Percentiles rank a stretch among this genome's conserved stretches.
These are phyloP conservation scores for Eragrostis nindensis DNA, from an alignment of 176 grass and related monocot species.

Conservation along the genomic window DNA sequence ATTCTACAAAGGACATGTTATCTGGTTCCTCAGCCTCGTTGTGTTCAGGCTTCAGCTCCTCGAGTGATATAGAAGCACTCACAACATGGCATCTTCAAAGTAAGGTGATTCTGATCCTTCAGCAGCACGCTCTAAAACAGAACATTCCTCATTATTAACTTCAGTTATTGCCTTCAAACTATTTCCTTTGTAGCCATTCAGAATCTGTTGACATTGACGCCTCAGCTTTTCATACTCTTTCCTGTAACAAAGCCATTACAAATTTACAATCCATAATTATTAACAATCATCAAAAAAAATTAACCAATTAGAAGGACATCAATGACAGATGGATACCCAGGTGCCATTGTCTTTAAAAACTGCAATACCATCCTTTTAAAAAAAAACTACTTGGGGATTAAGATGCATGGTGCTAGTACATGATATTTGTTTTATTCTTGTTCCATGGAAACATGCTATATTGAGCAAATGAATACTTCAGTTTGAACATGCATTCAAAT, in stretches of 20 bases:
- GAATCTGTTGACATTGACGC: constrained; percentile 67
- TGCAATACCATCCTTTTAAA: not conserved
- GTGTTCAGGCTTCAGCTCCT: constrained; percentile 54
- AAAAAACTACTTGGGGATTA: constrained; percentile 22
- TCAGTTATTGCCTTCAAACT: constrained; percentile 68
- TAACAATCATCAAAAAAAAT: not conserved
- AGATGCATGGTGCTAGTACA: not conserved
- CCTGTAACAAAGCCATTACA: constrained; percentile 50
- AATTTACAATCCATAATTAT: constrained; percentile 18
- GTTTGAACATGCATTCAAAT: constrained; percentile 5
- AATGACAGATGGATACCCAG: not conserved
- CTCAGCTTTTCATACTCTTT: constrained; percentile 98
- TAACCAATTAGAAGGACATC: constrained; percentile 6
- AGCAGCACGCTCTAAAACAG: constrained; percentile 47
- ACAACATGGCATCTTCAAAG: constrained; percentile 53
- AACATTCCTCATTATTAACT: constrained; percentile 56
- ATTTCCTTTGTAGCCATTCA: constrained; percentile 65
- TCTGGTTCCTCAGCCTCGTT: constrained; percentile 48
- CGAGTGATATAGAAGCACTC: constrained; percentile 36
- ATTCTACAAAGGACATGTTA: constrained; percentile 27
- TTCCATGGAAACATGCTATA: not conserved
- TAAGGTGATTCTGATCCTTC: constrained; percentile 69
- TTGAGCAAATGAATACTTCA: constrained; percentile 7
- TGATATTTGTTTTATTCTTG: not conserved
- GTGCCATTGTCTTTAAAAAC: constrained; percentile 30